phyloP scores from a whole-genome alignment of 495 filamentous ascomycete species.

The Hypoxylon trugodes region DNA sequence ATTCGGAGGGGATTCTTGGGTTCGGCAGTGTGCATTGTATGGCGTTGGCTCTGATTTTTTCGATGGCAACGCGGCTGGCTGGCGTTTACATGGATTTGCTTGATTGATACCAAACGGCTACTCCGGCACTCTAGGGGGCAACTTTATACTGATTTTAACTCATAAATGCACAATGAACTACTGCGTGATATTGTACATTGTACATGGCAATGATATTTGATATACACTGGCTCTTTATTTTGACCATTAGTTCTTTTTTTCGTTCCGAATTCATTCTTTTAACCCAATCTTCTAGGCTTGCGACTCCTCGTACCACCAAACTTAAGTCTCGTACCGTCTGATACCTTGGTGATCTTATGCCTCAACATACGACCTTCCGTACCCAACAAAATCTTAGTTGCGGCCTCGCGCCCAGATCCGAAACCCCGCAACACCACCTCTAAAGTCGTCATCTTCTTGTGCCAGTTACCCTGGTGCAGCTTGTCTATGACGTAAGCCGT shows the following conservation, averaged over 20 bases:
- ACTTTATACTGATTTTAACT: constrained; percentile 1
- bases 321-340: constrained; percentile 87
- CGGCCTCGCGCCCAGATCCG: constrained; percentile 84
- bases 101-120: constrained; percentile 36
- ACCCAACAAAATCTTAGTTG: constrained; percentile 86
- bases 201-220: constrained; percentile 36
- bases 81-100: constrained; percentile 32
- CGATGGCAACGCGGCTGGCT: constrained; percentile 20
- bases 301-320: constrained; percentile 92
- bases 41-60: constrained; percentile 38
- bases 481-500: constrained; percentile 77
- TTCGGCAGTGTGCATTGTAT: constrained; percentile 22
- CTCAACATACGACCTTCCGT: constrained; percentile 80
- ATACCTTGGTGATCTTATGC: constrained; percentile 73
- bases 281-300: constrained; percentile 83
- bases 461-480: constrained; percentile 76
- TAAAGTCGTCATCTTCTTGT: constrained; percentile 67
- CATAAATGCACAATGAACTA: constrained; percentile 8
- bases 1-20: constrained; percentile 40
- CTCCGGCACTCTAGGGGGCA: constrained; percentile 1
- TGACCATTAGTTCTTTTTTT: background rate
- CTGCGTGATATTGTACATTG: constrained; percentile 25
- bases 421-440: constrained; percentile 86
- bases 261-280: constrained; percentile 30
- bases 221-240: constrained; percentile 23